phyloP scores from a whole-genome alignment of 495 filamentous ascomycete species.

The Podospora sp. region DNA sequence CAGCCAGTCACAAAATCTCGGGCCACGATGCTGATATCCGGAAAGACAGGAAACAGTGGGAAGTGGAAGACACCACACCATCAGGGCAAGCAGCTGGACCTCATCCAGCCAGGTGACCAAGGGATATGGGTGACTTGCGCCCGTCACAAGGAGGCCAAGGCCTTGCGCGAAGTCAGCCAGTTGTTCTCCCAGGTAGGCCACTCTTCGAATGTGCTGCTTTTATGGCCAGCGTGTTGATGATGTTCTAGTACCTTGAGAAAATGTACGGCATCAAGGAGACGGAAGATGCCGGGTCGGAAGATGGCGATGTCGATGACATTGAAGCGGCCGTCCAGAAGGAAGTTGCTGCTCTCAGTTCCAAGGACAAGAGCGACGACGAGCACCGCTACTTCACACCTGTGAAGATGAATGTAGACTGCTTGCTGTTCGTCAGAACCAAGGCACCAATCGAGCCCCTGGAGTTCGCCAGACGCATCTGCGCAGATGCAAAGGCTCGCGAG shows the following conservation, averaged over 20 bases:
- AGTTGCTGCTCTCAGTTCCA: conserved; percentile 64
- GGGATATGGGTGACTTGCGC: conserved; percentile 93
- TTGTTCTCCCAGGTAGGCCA: conserved; percentile 72
- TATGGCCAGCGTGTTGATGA: not conserved
- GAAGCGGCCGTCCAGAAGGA: conserved; percentile 82
- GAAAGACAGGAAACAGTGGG: conserved; percentile 52
- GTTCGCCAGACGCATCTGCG: conserved; percentile 75
- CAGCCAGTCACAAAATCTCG: not conserved
- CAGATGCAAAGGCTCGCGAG: conserved; percentile 56
- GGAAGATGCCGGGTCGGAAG: conserved; percentile 39
- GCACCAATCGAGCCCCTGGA: conserved; percentile 77
- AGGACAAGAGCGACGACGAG: conserved; percentile 41
- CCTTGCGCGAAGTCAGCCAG: conserved; percentile 68
- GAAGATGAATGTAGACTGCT: conserved; percentile 75
- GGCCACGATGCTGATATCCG: not conserved
- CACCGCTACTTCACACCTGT: conserved; percentile 62
- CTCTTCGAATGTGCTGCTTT: no score
- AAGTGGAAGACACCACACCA: conserved; percentile 60
- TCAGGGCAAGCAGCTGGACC: conserved; percentile 42
- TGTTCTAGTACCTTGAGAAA: conserved; percentile 55
- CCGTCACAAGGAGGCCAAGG: conserved; percentile 75
- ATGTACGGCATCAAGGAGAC: conserved; percentile 58
- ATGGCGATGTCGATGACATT: conserved; percentile 64
- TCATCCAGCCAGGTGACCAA: conserved; percentile 72
- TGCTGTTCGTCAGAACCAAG: conserved; percentile 66